Base-by-base conservation (phyloP, 2,329 filamentous ascomycete species). In the Exophiala oligosperma region DNA sequence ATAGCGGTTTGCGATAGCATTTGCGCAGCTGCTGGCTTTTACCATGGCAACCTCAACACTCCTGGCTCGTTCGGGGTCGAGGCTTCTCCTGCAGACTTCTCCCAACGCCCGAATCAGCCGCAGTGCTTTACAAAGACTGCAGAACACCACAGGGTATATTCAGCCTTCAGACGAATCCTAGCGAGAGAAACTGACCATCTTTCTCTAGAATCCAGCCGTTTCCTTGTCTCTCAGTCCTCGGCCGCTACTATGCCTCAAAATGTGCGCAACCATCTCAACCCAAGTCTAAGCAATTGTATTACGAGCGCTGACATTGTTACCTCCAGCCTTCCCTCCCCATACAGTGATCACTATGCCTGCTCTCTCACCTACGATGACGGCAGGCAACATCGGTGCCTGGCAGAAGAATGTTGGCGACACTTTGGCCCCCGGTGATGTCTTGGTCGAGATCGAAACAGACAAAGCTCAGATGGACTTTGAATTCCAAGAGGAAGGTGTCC, bases 391-490 rank as follows among this genome's bases (percentile, higher is more conserved):
- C 76, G 95, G 94, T 70, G 81, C 87, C 65, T 99, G 94, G 94
- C 91, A 97, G 81, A 99, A 97, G 85, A 95, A 97, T 81, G 83
- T 87, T 67, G 94, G 94, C 73, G 94, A 99, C 76, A 72, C 81
- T 63, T 87, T 99, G 75, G 81, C 85, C 58, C 92, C 95, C 52
- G 94, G 94, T 74, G 94, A 99, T 74, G 94, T 99, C 48, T 81
- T 99, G 68, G 92, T 96, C 68, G 92, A 96, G 83, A 96, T 97
- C 71, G 94, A 99, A 84, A 99, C 94, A 70, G 94, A 99, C 79
- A 99, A 99, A 84, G 94, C 94, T 65, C 94, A 97, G 81, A 99
- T 99, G 94, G 94, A 99, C 81, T 97, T 99, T 75, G 94, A 99
- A 79, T 97, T 96, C 79, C 94, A 99, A 79, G 94, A 99, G 72